Evolutionary conservation across 2,329 filamentous ascomycete species (phyloP), one percentile per base, ranked within the genome.

Genomic region (Xylaria polymorpha): DNA sequence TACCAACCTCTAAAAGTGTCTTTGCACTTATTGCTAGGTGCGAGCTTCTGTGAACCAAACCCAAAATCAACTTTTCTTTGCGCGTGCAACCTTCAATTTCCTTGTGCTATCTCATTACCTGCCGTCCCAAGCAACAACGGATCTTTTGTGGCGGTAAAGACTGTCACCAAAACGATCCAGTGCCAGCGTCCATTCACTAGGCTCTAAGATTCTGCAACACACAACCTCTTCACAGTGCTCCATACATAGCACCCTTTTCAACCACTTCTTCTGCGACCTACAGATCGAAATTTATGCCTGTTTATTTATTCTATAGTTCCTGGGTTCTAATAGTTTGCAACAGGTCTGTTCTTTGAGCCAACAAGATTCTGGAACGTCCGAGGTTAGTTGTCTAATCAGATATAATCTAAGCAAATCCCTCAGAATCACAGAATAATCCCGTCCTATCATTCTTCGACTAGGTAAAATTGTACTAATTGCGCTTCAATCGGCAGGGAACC

Each of bases 391-490:
- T 1, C 25, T 29, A 3, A 29, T 53, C 8, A 12, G 14, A 9
- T 4, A 37, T 29, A 15, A 14, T 25, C 25, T 2, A 10, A 57
- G 4, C 29, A 48, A 37, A 8, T 43, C 22, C 8, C 14, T 50
- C n/a, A 25, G 18, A 25, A 35, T n/a, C 15, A 9, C 44, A 25
- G 12, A 18, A 55, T 4, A 25, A 29, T 29, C 25, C 9, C 48
- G 3, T 22, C 43, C 18, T 22, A 1, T 51, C 4, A 14, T 29
- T 2, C 29, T 29, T 32, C 18, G 29, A 29, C 35, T 46, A 12
- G 6, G n/a, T 10, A 37, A 14, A 35, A 22, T 32, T 43, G 3
- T 48, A 50, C 63, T 66, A 44, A 63, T 32, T 32, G 43, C 7
- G 2, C 5, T 44, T 39, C 7, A 46, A 6, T 15, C 15, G 46